Evolutionary conservation across 2,329 filamentous ascomycete species (phyloP).

Genomic region (Diplodia seriata): DNA sequence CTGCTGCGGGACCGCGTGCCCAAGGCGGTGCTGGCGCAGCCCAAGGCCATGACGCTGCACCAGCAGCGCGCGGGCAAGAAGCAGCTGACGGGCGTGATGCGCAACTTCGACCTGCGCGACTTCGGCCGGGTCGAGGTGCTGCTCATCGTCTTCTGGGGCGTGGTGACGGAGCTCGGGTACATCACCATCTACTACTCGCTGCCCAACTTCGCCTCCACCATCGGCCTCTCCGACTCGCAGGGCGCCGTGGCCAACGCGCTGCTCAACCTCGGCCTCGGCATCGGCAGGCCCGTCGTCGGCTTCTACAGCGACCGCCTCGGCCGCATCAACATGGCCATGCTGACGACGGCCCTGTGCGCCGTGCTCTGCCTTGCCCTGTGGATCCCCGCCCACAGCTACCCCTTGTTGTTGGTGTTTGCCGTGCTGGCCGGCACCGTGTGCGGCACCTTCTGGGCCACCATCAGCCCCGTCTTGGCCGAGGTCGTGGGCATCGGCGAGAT

Average conservation of each 20-base stretch:
- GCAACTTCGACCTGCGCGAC: constrained; percentile 39
- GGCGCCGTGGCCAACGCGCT: constrained; percentile 50
- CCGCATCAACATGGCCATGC: constrained; percentile 52
- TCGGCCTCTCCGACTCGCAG: constrained; percentile 48
- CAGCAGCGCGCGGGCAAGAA: constrained; percentile 35
- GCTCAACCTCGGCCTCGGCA: constrained; percentile 57
- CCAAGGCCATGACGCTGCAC: constrained; percentile 39
- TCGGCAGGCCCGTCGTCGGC: constrained; percentile 57
- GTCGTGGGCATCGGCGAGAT: constrained; percentile 39
- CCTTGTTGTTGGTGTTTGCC: constrained; percentile 53
- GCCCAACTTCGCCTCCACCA: constrained; percentile 51
- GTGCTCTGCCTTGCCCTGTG: constrained; percentile 55
- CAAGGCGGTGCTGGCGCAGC: neutral
- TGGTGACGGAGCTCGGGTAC: constrained; percentile 54
- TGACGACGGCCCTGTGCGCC: constrained; percentile 44
- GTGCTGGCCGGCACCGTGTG: constrained; percentile 54
- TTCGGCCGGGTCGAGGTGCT: constrained; percentile 45
- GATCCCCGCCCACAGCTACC: constrained; percentile 54
- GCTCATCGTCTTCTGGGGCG: constrained; percentile 48
- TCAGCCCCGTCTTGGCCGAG: constrained; percentile 40
- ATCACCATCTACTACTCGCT: constrained; percentile 52
- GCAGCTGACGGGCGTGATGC: neutral
- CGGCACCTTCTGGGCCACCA: constrained; percentile 55
- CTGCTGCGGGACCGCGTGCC: constrained; percentile 40
- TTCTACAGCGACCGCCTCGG: constrained; percentile 55